Evolutionary conservation across 345 rosid genomes (phyloP).

Genomic region (Boechera stricta): DNA sequence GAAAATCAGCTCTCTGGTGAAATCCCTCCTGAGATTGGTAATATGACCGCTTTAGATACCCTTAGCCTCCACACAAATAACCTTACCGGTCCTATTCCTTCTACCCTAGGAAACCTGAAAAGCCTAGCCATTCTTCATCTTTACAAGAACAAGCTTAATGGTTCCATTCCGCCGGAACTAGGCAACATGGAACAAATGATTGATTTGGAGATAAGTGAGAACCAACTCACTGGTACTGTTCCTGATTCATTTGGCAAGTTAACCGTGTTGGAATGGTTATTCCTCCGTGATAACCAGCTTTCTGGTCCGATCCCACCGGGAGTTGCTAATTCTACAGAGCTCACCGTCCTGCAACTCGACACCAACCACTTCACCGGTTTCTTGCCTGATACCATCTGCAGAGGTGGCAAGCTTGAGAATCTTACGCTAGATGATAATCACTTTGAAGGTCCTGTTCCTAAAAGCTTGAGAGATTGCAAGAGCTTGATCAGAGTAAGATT

Average conservation of each 20-base stretch:
- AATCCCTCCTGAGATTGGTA: constrained; percentile 48
- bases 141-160: constrained; percentile 24
- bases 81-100: constrained; percentile 44
- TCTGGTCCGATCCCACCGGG: constrained; percentile 52
- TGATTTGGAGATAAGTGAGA: constrained; percentile 43
- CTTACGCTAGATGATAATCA: constrained; percentile 46
- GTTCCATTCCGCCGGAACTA: constrained; percentile 38
- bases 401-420: constrained; percentile 48
- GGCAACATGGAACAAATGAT: constrained; percentile 34
- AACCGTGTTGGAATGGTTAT: constrained; percentile 30
- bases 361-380: constrained; percentile 48
- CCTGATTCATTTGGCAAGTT: constrained; percentile 41
- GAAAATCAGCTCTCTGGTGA: constrained; percentile 32
- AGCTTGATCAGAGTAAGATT: constrained; percentile 51
- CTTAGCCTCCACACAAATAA: constrained; percentile 41
- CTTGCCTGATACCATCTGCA: constrained; percentile 52
- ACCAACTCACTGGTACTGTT: constrained; percentile 41
- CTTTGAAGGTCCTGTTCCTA: constrained; percentile 48
- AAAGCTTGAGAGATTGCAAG: constrained; percentile 49
- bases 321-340: constrained; percentile 43
- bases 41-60: constrained; percentile 34
- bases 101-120: constrained; percentile 38
- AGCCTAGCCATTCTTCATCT: constrained; percentile 35
- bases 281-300: constrained; percentile 42
- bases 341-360: constrained; percentile 47